Evolutionary conservation across 176 grass and related monocot genomes (phyloP), one percentile per base, ranked within the genome.

Genomic region (Elymus sibiricus): DNA sequence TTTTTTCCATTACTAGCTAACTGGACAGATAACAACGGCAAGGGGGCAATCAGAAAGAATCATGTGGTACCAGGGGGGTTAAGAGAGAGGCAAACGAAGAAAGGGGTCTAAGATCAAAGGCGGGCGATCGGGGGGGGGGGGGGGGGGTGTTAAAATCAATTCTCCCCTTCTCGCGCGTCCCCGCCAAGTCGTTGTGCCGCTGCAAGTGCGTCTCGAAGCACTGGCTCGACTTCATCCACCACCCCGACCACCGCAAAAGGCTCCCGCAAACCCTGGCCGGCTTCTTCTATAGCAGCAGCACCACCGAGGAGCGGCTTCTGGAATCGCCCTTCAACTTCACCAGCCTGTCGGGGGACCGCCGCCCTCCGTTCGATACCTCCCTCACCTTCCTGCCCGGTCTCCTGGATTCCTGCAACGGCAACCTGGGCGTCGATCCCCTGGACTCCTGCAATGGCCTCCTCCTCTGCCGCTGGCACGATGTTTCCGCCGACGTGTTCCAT

Each of bases 341-440:
- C 13, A 79, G 61, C 1, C 22, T 62, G 1, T 58, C 77, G 35
- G 77, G 56, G 34, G 16, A n/a, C 0, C 31, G 55, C 12, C 32
- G 5, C 21, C 55, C 76, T 1, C 31, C 25, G 31, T 9, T 78
- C 40, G 0, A 2, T 27, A 16, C 79, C 60, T 25, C 24, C 37
- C 15, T 83, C 15, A 17, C 67, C 44, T 83, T 83, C 69, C 49
- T 83, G 16, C 69, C 82, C n/a, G n/a, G n/a, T n/a, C n/a, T n/a
- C n/a, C n/a, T n/a, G n/a, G n/a, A n/a, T n/a, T n/a, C n/a, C n/a
- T n/a, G n/a, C 10, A 43, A 9, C 42, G 3, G 1, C 3, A 10
- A 43, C 0, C 42, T 43, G 2, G 11, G 9, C 11, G 42, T 55
- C 82, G 6, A 1, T 9, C 5, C 44, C 14, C 28, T 84, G 3